phyloP scores from a whole-genome alignment of 2,329 filamentous ascomycete species.

The Botryosphaeria agaves region DNA sequence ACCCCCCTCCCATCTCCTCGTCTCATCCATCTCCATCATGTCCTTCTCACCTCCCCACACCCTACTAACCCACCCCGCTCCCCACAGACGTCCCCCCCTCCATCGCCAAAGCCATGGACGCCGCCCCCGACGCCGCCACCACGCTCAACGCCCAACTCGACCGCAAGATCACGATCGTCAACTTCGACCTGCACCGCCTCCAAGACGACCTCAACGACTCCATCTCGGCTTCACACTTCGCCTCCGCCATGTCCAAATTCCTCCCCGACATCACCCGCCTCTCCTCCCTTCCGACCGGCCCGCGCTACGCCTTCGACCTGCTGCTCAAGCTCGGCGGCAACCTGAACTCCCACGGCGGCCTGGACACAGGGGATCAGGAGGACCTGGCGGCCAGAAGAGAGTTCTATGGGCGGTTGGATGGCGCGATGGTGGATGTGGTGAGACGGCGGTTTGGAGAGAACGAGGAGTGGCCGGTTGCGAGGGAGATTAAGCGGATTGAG shows the following conservation, averaged over 20 bases:
- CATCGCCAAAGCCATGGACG: slow-evolving; percentile 36
- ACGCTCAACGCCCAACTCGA: slow-evolving; percentile 38
- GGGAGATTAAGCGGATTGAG: slow-evolving; percentile 37
- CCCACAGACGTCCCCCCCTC: slow-evolving; percentile 30
- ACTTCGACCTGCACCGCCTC: slow-evolving; percentile 37
- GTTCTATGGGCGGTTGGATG: slow-evolving; percentile 31
- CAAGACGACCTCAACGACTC: slow-evolving; percentile 38
- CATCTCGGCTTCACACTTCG: slow-evolving; percentile 34
- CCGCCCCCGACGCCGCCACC: slow-evolving; percentile 28
- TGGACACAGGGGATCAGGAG: slow-evolving; percentile 29
- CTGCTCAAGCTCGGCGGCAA: slow-evolving; percentile 38
- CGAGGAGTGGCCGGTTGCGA: slow-evolving; percentile 32
- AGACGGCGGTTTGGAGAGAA: slow-evolving; percentile 31
- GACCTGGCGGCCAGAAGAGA: slow-evolving; percentile 29
- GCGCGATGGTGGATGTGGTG: slow-evolving; percentile 35
- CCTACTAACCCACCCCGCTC: slow-evolving; percentile 6
- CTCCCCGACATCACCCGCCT: slow-evolving; percentile 34
- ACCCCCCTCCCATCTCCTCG: background rate
- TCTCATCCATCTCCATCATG: background rate
- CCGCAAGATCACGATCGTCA: slow-evolving; percentile 39
- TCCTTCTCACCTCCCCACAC: background rate
- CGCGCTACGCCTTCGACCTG: slow-evolving; percentile 34
- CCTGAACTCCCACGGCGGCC: slow-evolving; percentile 35
- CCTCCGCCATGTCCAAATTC: slow-evolving; percentile 36
- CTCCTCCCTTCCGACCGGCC: slow-evolving; percentile 27